These are phyloP conservation scores for Penicillium brasilianum DNA, from an alignment of 2,329 filamentous ascomycete genomes.

Conservation along the genomic window DNA sequence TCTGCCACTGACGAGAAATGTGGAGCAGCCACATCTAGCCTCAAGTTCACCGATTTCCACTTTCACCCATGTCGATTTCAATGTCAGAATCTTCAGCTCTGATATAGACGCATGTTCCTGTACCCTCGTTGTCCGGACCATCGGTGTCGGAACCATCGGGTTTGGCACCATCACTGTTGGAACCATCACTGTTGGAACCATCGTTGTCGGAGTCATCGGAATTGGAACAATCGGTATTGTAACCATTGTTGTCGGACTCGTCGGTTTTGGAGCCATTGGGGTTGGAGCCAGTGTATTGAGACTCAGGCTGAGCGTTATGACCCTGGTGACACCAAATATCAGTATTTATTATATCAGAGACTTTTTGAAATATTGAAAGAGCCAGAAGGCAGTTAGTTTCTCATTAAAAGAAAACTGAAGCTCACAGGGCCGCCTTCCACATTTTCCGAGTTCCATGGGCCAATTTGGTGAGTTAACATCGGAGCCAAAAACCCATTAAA, in stretches of 20 bases:
- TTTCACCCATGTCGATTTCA: neutral
- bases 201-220: too few species aligned
- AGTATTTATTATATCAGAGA: neutral
- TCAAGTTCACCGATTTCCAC: neutral
- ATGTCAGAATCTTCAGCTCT: neutral
- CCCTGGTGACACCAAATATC: neutral
- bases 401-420: neutral
- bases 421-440: neutral
- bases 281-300: too few species aligned
- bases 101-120: too few species aligned
- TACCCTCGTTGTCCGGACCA: neutral
- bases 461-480: neutral
- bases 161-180: too few species aligned
- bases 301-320: too few species aligned
- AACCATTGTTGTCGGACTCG: too few species aligned
- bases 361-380: too few species aligned
- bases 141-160: too few species aligned
- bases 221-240: too few species aligned
- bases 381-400: neutral
- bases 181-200: too few species aligned
- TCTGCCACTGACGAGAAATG: neutral
- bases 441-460: neutral
- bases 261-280: too few species aligned
- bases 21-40: neutral
- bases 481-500: conserved; percentile 12